Evolutionary conservation across 192 early-diverging fungal species (phyloP), one percentile per base, ranked within the genome.

Genomic region (Backusella liffmaniae): DNA sequence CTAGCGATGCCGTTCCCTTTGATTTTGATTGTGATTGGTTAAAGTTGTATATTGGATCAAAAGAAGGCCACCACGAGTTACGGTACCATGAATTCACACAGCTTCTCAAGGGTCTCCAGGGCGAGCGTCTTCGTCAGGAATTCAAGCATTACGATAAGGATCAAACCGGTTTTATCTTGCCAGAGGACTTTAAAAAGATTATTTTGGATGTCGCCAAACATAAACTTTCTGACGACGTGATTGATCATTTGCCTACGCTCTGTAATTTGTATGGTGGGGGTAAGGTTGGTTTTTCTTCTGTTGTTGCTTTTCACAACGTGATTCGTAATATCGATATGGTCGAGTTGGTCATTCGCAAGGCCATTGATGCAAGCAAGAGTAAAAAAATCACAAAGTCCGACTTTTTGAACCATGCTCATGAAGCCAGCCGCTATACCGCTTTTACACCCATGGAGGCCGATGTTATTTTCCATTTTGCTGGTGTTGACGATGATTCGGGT

Each of bases 401-500:
- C 49, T 92, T 92, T 76, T 79, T 90, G 68, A 75, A 84, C 36
- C 78, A 85, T 8, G 90, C 89, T n/a, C 83, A 89, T 16, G 76
- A 86, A 72, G 77, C 87, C 32, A 84, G 86, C 21, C 82, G 88
- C 1, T 92, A 87, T 74, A 85, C 89, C 9, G 41, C 87, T 5
- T 87, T 91, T 77, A 92, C 90, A 3, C 91, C 91, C 29, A 91
- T 92, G 90, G 91, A 92, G 80, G 88, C 90, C 42, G 89, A 92
- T 77, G 88, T 90, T 26, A 84, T 91, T 44, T 92, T 91, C 84
- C 86, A 90, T 75, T 87, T 92, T 75, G 91, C 91, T 56, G 83
- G 87, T 42, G 72, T 88, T 26, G 86, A 84, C 26, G 86, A 84
- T 72, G 53, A 83, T 30, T 81, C 82, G 1, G 86, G 85, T 73